Base-by-base conservation (phyloP, 768 basidiomycete species). In the Cantharellus anzutake region DNA sequence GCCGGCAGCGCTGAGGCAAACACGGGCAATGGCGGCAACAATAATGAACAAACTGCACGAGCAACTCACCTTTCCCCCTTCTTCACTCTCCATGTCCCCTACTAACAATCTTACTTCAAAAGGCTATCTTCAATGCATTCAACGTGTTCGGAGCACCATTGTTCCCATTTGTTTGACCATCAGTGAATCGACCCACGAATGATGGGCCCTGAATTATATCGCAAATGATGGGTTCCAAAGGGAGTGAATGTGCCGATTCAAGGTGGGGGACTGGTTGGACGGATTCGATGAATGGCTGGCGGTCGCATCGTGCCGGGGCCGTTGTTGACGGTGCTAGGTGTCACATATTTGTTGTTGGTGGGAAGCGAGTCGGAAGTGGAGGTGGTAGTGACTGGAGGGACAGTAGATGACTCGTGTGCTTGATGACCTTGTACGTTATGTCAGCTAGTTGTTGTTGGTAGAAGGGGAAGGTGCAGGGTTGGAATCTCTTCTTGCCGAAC, bases 31-130 rank as follows among this genome's bases (percentile, higher is more conserved):
- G 4, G 39, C 29, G 38, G 59, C n/a, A 53, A 14, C 11, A 41
- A 3, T 29, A 39, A 41, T n/a, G 29, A 50, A 60, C 14, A 39
- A 14, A n/a, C n/a, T n/a, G n/a, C n/a, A n/a, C n/a, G n/a, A 53
- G 16, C 39, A 3, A 65, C 70, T 64, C 58, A 71, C 72, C 67
- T 71, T 71, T 29, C 72, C 73, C 40, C 68, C 69, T 4, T 66
- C 64, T 63, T 74, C 73, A 56, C 76, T 98, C 94, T 0, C 93
- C 94, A 69, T 97, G 94, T 0, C 85, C 82, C 42, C 94, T 77
- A 44, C 85, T 88, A 66, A 98, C 93, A 69, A 97, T 93, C 71
- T 97, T 97, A 70, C 80, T 82, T 72, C 87, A 86, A 78, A 98
- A 98, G 0, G 91, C 92, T 55, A 97, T 82, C 68, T 92, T 91